Evolutionary conservation across 2,329 filamentous ascomycete species (phyloP).

Genomic region (Fusarium keratoplasticum): DNA sequence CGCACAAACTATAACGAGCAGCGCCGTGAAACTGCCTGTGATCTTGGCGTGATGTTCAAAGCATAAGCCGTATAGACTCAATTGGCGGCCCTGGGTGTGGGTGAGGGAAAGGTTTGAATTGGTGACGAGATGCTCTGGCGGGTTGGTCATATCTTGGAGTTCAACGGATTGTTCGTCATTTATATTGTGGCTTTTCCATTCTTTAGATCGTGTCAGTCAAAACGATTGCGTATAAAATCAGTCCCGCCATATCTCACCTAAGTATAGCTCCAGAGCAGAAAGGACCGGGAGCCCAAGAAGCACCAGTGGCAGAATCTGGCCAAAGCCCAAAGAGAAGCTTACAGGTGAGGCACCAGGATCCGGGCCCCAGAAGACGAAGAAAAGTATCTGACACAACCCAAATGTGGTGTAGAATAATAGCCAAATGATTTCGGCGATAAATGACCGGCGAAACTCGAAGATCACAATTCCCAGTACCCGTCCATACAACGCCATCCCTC

Average conservation of each 20-base stretch:
- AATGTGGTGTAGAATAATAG: background rate
- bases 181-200: background rate
- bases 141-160: background rate
- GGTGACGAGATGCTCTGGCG: background rate
- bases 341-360: background rate
- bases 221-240: no score
- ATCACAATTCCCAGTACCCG: background rate
- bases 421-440: background rate
- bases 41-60: background rate
- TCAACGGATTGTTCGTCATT: background rate
- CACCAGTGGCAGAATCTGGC: background rate
- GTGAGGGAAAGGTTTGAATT: background rate
- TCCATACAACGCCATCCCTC: background rate
- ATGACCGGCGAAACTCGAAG: background rate
- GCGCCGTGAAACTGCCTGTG: background rate
- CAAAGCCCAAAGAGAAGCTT: background rate
- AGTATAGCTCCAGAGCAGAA: background rate
- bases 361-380: background rate
- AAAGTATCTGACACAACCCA: background rate
- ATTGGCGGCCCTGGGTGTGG: background rate
- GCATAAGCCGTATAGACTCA: background rate
- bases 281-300: background rate
- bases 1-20: background rate
- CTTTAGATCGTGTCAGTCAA: background rate
- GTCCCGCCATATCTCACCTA: background rate